Evolutionary conservation across 495 filamentous ascomycete species (phyloP).

Genomic region (Hyaloscypha bicolor): DNA sequence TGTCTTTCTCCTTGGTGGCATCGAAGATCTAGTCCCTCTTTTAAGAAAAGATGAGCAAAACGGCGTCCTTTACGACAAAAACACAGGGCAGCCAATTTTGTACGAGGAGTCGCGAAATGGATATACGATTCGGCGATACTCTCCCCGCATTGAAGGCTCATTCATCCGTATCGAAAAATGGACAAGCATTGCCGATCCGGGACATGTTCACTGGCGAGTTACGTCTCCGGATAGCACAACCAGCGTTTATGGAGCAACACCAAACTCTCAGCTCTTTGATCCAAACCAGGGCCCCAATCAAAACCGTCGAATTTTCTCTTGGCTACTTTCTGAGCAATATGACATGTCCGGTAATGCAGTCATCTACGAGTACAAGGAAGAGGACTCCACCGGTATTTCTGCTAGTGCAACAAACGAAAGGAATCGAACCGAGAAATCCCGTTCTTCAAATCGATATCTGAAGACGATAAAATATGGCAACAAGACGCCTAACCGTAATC

Average conservation of each 20-base stretch:
- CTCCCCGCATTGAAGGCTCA: constrained; percentile 10
- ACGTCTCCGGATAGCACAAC: constrained; percentile 18
- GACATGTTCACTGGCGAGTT: constrained; percentile 29
- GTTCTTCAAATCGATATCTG: constrained; percentile 30
- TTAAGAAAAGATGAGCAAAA: no score
- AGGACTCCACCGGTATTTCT: no score
- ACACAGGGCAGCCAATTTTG: no score
- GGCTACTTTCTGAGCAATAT: no score
- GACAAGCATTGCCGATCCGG: constrained; percentile 4
- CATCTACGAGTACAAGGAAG: constrained; percentile 18
- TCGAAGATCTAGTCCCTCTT: constrained; percentile 38
- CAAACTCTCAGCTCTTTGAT: neutral
- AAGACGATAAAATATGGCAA: constrained; percentile 38
- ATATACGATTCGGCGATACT: constrained; percentile 16
- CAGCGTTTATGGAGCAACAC: neutral
- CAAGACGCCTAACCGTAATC: no score
- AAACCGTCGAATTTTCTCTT: constrained; percentile 6
- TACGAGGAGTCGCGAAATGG: neutral
- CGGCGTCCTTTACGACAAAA: neutral
- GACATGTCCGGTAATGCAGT: no score
- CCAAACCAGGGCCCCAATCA: neutral
- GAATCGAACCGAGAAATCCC: constrained; percentile 3
- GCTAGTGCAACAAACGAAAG: constrained; percentile 21
- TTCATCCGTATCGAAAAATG: constrained; percentile 34
- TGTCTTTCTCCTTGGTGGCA: constrained; percentile 26